Evolutionary conservation across 345 rosid species (phyloP).

Genomic region (Orychophragmus violaceus): DNA sequence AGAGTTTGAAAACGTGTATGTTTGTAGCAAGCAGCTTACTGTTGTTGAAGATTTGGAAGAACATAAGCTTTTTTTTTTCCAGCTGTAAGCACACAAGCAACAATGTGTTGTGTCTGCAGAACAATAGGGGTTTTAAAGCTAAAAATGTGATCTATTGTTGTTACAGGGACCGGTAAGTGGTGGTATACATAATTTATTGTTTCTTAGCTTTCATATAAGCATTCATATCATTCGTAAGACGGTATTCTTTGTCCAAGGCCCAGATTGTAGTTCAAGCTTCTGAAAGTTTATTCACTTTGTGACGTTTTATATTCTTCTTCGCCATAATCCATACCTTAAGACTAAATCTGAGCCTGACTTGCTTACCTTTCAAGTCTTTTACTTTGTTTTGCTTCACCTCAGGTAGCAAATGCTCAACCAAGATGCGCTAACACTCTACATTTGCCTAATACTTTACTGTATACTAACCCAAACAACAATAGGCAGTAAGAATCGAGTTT

Average conservation of each 20-base stretch:
- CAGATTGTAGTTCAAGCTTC: not conserved
- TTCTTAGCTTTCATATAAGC: slow-evolving; percentile 9
- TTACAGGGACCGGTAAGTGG: slow-evolving; percentile 6
- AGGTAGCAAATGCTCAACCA: not conserved
- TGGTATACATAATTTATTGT: slow-evolving; percentile 15
- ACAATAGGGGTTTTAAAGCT: slow-evolving; percentile 5
- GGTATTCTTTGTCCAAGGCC: not conserved
- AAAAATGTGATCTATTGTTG: slow-evolving; percentile 19
- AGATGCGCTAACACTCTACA: not conserved
- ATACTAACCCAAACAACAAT: no score
- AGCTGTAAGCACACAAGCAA: slow-evolving; percentile 17
- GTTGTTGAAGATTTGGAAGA: slow-evolving; percentile 23
- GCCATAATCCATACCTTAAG: no score
- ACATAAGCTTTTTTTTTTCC: not conserved
- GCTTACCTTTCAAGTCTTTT: not conserved
- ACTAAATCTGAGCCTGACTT: not conserved
- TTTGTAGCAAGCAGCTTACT: slow-evolving; percentile 19
- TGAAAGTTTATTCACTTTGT: not conserved
- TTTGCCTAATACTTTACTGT: not conserved
- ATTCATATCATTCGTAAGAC: not conserved
- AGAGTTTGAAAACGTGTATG: not conserved
- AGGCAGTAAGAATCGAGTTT: no score
- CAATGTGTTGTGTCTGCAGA: not conserved
- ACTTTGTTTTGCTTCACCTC: not conserved
- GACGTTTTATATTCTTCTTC: no score